Conservation (phyloP, 495 filamentous ascomycete genomes). For the Aspergillus sclerotiicarbonarius region DNA sequence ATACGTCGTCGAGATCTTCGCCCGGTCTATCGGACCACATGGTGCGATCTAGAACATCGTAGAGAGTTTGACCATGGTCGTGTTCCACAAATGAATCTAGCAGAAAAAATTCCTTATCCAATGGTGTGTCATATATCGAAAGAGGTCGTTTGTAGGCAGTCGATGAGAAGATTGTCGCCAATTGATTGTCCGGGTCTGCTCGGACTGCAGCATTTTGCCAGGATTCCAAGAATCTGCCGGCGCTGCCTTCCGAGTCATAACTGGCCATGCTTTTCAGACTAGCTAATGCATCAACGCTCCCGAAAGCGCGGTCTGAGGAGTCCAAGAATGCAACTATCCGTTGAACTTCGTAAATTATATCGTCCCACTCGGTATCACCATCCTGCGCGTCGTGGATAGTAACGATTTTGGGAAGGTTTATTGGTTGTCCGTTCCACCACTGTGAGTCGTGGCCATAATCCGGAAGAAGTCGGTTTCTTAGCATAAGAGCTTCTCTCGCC, state of each 20-base stretch:
- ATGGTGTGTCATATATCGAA: constrained; percentile 29
- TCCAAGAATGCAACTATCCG: constrained; percentile 88
- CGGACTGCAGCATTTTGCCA: constrained; percentile 44
- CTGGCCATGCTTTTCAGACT: constrained; percentile 41
- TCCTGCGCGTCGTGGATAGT: constrained; percentile 43
- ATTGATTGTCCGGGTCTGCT: constrained; percentile 38
- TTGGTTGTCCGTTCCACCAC: constrained; percentile 81
- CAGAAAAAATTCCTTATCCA: constrained; percentile 39
- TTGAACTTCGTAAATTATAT: constrained; percentile 56
- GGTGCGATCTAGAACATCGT: constrained; percentile 67
- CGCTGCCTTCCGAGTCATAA: constrained; percentile 31
- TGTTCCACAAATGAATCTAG: constrained; percentile 41
- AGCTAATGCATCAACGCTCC: constrained; percentile 62
- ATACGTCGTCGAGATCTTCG: constrained; percentile 52
- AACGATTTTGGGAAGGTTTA: constrained; percentile 58
- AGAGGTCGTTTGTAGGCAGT: constrained; percentile 38
- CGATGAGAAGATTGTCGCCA: constrained; percentile 40
- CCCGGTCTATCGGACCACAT: constrained; percentile 59
- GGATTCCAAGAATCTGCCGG: constrained; percentile 36
- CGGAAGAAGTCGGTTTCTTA: constrained; percentile 44
- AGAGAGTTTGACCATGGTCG: constrained; percentile 56
- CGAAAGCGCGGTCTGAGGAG: constrained; percentile 74
- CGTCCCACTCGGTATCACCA: constrained; percentile 40
- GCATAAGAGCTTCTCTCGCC: constrained; percentile 70
- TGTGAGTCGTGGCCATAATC: constrained; percentile 69